Base-by-base conservation (phyloP, 2,329 filamentous ascomycete species). In the Fusarium udum region DNA sequence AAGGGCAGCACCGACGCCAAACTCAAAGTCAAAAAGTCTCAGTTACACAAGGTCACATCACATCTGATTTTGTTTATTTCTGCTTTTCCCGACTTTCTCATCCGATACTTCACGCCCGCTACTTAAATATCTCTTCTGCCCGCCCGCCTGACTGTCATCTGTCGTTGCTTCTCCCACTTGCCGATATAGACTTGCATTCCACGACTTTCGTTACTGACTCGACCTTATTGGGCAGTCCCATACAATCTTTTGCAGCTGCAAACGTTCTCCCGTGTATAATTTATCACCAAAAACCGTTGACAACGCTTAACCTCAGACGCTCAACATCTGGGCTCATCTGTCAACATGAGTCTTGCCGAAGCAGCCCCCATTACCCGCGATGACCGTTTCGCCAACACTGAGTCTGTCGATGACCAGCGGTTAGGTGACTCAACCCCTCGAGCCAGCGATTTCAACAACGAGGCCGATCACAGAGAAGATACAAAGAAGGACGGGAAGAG, bases 371-470 rank as follows among this genome's bases (percentile, higher is more conserved):
- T 60, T 59, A 71, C 67, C 26, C 58, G 69, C 26, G 62, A 64
- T 49, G 71, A 72, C 57, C 75, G 69, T 67, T 73, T 70, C 66
- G 39, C 58, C 59, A 67, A 71, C 49, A 59, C 68, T 63, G 72
- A 70, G 51, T 63, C 60, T 46, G 67, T 78, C 69, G 75, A 77
- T 60, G 79, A 81, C 61, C 69, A 76, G 40, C 74, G 75, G 49
- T 65, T 76, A 59, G 77, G 78, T 65, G 78, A 79, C 64, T 79
- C 81, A 40, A 81, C 82, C 3, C 80, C 81, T 26, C 77, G 79
- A 46, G 75, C 79, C 51, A 66, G 71, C 55, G 77, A 78, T 9
- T 87, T 92, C 67, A 88, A 88, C 64, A 91, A 45, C 48, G 67
- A 78, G 18, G 45, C 61, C 28, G 69, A 63, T 37, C 67, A 68